These are phyloP conservation scores for Russula vinacea DNA, from an alignment of 768 basidiomycete species.

Conservation along the genomic window DNA sequence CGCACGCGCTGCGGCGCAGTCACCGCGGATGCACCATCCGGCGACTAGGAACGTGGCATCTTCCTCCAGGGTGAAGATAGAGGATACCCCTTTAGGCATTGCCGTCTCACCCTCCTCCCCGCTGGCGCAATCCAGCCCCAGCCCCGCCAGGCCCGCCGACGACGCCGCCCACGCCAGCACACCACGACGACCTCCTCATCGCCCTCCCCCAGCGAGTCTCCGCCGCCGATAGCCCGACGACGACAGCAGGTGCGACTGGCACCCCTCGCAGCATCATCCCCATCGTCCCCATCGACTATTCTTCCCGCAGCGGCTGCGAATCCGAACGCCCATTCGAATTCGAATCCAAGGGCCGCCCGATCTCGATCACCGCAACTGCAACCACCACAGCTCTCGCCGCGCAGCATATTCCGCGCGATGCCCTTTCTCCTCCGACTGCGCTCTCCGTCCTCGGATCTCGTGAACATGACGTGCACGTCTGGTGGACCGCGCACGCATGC, in stretches of 20 bases:
- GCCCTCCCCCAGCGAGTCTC: not conserved
- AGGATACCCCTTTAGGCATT: constrained; percentile 22
- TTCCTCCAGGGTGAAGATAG: constrained; percentile 23
- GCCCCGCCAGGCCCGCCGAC: not conserved
- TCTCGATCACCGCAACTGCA: not conserved
- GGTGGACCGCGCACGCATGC: constrained; percentile 22
- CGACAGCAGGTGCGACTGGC: not conserved
- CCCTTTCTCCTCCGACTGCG: constrained; percentile 22
- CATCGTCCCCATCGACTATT: not conserved
- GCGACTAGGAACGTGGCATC: constrained; percentile 7
- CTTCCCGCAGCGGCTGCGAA: not conserved
- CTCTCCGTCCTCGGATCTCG: constrained; percentile 7
- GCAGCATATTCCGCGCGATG: constrained; percentile 22
- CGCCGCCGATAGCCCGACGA: not conserved
- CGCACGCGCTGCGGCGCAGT: not conserved
- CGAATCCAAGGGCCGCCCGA: not conserved
- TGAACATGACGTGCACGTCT: constrained; percentile 16
- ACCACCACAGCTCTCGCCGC: constrained; percentile 18
- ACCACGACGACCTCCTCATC: not conserved
- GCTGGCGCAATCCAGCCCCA: no score
- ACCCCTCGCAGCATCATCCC: not conserved
- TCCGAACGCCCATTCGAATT: not conserved
- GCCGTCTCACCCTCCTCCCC: not conserved
- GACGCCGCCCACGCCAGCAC: not conserved
- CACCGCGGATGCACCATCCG: not conserved